phyloP scores from a whole-genome alignment of 2,329 filamentous ascomycete species.

The Pseudogymnoascus sp. region DNA sequence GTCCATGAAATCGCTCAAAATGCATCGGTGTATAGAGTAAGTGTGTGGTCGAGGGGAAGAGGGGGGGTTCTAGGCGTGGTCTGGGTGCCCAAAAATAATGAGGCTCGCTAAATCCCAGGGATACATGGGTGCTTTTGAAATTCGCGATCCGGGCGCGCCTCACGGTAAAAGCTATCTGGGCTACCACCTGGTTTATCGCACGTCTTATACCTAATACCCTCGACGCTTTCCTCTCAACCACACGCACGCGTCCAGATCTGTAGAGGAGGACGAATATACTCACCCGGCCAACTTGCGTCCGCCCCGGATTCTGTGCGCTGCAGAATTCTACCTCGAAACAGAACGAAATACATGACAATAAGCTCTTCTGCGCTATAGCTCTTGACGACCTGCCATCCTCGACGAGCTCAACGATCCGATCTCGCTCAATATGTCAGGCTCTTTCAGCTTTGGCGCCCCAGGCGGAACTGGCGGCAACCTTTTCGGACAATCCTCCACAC shows the following conservation, averaged over 20 bases:
- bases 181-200: not conserved
- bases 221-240: not conserved
- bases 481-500: not conserved
- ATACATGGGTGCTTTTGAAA: not conserved
- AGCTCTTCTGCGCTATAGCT: not conserved
- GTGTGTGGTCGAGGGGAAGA: not conserved
- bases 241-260: not conserved
- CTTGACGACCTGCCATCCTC: not conserved
- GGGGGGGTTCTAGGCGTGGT: not conserved
- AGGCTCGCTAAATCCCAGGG: constrained; percentile 4
- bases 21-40: not conserved
- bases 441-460: constrained; percentile 29
- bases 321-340: not conserved
- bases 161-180: not conserved
- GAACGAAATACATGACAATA: constrained; percentile 7
- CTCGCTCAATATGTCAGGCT: constrained; percentile 21
- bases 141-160: constrained; percentile 8
- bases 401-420: not conserved
- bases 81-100: not conserved
- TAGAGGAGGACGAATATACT: not conserved
- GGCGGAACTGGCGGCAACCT: constrained; percentile 12
- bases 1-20: not conserved
- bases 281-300: not conserved
- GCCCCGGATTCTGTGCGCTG: not conserved
- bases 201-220: not conserved